Evolutionary conservation across 1,284 basidiomycete species (phyloP).

Genomic region (Golubevia sp.): DNA sequence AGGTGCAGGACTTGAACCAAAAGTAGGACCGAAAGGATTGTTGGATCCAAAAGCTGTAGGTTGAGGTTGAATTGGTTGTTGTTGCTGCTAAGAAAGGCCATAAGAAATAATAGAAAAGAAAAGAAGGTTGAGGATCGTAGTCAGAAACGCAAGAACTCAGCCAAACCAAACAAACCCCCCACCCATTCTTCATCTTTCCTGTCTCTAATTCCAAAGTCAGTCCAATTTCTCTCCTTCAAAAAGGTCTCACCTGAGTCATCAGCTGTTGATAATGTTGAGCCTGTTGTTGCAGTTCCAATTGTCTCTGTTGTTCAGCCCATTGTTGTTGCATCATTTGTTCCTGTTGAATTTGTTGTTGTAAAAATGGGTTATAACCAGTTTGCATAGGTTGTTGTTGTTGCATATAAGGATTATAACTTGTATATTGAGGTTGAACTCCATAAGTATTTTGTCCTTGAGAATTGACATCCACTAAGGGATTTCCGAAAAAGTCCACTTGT

Average conservation of each 20-base stretch:
- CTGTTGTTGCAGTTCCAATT: conserved; percentile 61
- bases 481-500: conserved; percentile 49
- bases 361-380: conserved; percentile 45
- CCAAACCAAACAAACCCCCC: too few species aligned
- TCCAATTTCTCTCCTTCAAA: too few species aligned
- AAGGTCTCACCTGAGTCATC: conserved; percentile 56
- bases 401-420: conserved; percentile 66
- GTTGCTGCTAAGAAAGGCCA: conserved; percentile 37
- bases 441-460: conserved; percentile 22
- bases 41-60: conserved; percentile 78
- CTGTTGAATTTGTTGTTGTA: conserved; percentile 68
- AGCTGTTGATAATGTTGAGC: conserved; percentile 62
- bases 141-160: too few species aligned
- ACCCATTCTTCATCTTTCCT: too few species aligned
- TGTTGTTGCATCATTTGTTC: conserved; percentile 71
- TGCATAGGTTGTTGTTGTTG: conserved; percentile 63
- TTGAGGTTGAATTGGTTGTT: conserved; percentile 64
- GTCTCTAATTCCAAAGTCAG: too few species aligned
- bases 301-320: conserved; percentile 59
- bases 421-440: conserved; percentile 65
- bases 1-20: conserved; percentile 5
- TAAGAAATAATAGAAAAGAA: too few species aligned
- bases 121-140: neutral
- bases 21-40: conserved; percentile 80
- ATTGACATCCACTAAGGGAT: conserved; percentile 37